Base-by-base conservation (phyloP, 1,139 yeast species). In the Suhomyces atakaporum region DNA sequence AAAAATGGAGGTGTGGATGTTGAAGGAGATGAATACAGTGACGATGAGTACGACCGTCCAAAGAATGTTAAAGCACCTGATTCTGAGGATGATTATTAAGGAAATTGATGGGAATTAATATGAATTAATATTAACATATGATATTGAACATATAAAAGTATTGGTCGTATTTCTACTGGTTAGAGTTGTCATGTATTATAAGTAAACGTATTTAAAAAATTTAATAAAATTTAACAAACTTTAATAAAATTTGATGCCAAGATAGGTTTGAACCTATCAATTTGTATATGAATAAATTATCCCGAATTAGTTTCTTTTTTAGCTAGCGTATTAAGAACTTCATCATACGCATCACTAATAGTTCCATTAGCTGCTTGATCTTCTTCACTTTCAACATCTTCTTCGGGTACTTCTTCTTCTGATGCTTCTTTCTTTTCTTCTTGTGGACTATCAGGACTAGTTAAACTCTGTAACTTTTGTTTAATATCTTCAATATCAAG, bases 331-430 rank as follows among this genome's bases (percentile, higher is more conserved):
- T 69, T 75, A 36, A 77, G 56, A 10, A 77, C 72, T 40, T 69
- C 60, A 51, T 78, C 83, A 49, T 75, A 77, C 0, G 79, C 75
- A 19, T 73, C 69, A 41, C 61, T 70, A 12, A 75, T 60, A 3
- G 60, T 64, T 19, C 57, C 66, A 5, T 50, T 46, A 42, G 47
- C 50, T 16, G 28, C 41, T 9, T 41, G 21, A 4, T 29, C 45
- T 6, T 27, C 40, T 7, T 41, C 37, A 3, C 27, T 24, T n/a
- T n/a, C n/a, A 10, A n/a, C 32, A 14, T 19, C 31, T 26, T 24
- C 27, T 7, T 23, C 22, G 10, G 27, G 31, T 7, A 31, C 29
- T 12, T n/a, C 27, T 11, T 23, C 26, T 7, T 26, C 42, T 10
- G 31, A 39, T 4, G 39, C 36, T 7, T 26, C 35, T n/a, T 18